These are phyloP conservation scores for Pyrrhoderma noxium DNA, from an alignment of 1,284 basidiomycete genomes.

Conservation along the genomic window DNA sequence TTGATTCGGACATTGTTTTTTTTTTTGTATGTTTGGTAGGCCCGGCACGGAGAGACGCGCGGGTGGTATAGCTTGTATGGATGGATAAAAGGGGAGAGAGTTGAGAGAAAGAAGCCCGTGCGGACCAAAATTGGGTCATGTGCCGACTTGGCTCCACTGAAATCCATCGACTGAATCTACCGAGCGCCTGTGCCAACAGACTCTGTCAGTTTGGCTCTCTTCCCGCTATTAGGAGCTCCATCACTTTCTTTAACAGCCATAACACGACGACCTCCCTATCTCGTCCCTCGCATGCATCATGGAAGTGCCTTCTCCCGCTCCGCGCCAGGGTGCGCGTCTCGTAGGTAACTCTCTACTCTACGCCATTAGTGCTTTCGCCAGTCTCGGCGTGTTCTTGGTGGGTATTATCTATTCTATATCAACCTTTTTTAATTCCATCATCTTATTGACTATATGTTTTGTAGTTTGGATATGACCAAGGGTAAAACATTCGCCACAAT, in stretches of 20 bases:
- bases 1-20: slow-evolving; percentile 36
- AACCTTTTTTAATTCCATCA: slow-evolving; percentile 24
- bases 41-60: slow-evolving; percentile 3
- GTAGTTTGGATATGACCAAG: slow-evolving; percentile 91
- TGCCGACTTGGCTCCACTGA: not conserved
- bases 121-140: too few relatives aligned
- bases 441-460: slow-evolving; percentile 14
- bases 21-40: not conserved
- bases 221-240: too few relatives aligned
- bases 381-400: slow-evolving; percentile 84
- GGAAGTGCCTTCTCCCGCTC: slow-evolving; percentile 29
- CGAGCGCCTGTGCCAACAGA: too few relatives aligned
- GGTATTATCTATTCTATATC: slow-evolving; percentile 25
- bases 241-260: too few relatives aligned
- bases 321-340: slow-evolving; percentile 33
- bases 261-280: not conserved
- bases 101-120: not conserved
- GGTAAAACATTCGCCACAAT: too few relatives aligned
- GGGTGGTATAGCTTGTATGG: not conserved
- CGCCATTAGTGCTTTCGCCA: slow-evolving; percentile 77
- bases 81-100: not conserved
- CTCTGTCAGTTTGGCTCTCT: too few relatives aligned
- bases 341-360: slow-evolving; percentile 81
- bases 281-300: slow-evolving; percentile 35
- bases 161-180: too few relatives aligned